Percentiles rank a stretch among this genome's conserved stretches.
phyloP scores from a whole-genome alignment of 176 grass and related monocot genomes.

The Eragrostis curvula region DNA sequence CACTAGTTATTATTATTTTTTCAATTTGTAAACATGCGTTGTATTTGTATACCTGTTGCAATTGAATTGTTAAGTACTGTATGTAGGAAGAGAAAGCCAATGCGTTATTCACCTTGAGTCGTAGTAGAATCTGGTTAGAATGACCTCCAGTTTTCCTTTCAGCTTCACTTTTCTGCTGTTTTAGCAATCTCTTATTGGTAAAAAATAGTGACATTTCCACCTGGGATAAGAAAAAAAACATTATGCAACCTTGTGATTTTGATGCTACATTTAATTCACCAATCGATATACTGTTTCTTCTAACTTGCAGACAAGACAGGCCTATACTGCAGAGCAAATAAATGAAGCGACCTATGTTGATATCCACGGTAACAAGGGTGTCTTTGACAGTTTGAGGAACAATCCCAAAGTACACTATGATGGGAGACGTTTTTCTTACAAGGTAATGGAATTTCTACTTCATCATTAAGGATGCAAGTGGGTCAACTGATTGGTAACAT shows the following conservation, averaged over 20 bases:
- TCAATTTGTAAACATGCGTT: background rate
- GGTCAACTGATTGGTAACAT: background rate
- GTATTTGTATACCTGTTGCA: background rate
- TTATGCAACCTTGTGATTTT: background rate
- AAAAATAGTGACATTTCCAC: constrained; percentile 13
- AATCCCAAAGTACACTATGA: constrained; percentile 87
- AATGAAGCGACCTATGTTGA: constrained; percentile 91
- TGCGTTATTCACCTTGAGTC: too few relatives aligned
- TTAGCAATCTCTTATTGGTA: background rate
- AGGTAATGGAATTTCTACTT: constrained; percentile 59
- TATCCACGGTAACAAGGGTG: constrained; percentile 72
- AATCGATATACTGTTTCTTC: constrained; percentile 14
- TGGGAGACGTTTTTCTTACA: constrained; percentile 84
- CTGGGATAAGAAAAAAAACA: background rate
- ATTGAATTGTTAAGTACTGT: background rate
- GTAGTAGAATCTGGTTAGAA: constrained; percentile 10
- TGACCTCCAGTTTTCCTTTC: background rate
- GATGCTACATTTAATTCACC: background rate
- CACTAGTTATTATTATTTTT: background rate
- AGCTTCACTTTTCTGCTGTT: background rate
- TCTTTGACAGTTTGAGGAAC: constrained; percentile 85
- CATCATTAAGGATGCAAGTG: background rate
- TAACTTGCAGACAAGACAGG: constrained; percentile 70
- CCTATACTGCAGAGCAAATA: constrained; percentile 84
- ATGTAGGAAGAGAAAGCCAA: background rate